A percentile compares a stretch with the other conserved stretches of the same genome.
Conservation (phyloP, 2,329 filamentous ascomycete genomes). For the Verticillium longisporum region DNA sequence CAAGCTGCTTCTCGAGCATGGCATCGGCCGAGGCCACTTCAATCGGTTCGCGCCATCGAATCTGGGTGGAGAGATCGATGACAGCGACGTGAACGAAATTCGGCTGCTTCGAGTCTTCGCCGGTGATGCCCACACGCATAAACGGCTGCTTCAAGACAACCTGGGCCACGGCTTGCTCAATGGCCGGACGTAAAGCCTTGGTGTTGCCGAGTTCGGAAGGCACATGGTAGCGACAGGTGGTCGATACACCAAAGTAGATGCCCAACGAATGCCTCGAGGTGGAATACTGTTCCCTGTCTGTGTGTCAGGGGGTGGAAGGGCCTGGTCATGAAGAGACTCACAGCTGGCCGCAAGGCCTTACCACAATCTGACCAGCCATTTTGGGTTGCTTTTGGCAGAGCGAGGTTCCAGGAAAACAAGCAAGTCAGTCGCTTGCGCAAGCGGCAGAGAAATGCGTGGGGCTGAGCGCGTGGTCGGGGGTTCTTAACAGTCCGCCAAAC, state of each 20-base stretch:
- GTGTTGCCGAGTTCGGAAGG: conserved; percentile 1
- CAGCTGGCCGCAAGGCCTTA: conserved; percentile 9
- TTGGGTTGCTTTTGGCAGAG: too few relatives aligned
- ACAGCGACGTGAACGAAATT: conserved; percentile 33
- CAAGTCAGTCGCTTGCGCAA: not conserved
- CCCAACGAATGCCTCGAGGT: conserved; percentile 39
- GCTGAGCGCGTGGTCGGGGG: not conserved
- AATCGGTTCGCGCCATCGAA: conserved; percentile 25
- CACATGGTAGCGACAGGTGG: conserved; percentile 35
- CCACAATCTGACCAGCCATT: not conserved
- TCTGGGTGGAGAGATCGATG: conserved; percentile 35
- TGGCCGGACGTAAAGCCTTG: conserved; percentile 4
- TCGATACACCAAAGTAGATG: conserved; percentile 38
- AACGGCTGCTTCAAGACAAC: conserved; percentile 37
- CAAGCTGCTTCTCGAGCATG: conserved; percentile 18
- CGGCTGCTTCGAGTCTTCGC: conserved; percentile 34
- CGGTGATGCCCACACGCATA: conserved; percentile 40
- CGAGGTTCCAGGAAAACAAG: not conserved
- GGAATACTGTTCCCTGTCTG: conserved; percentile 34
- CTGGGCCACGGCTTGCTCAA: conserved; percentile 30
- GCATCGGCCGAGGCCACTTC: conserved; percentile 11
- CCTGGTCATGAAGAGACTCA: not conserved
- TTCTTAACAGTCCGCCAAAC: not conserved
- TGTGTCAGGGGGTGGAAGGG: conserved; percentile 7
- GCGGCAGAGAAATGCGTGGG: not conserved